Base-by-base conservation (phyloP, 208 protist species). In the Trypanosoma theileri region DNA sequence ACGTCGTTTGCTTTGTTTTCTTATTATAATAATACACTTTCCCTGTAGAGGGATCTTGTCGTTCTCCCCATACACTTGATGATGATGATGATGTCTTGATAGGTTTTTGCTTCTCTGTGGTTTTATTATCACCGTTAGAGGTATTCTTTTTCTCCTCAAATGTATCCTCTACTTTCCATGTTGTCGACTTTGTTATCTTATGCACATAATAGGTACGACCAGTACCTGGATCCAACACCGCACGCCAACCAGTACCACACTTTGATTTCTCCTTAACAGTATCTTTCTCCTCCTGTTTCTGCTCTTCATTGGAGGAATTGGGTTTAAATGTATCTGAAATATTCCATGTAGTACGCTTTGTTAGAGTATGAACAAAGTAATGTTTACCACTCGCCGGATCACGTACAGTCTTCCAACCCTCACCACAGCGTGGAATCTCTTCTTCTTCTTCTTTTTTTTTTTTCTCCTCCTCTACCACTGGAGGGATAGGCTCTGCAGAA, bases 1-100 rank as follows among this genome's bases (percentile, higher is more conserved):
- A 84, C 57, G 69, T 64, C 48, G 79, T 84, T 62, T 77, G 44
- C 67, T 80, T 80, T 45, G 69, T 77, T 10, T 65, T 53, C 24
- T 79, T 73, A 52, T 84, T 80, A 48, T 73, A 68, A 69, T 80
- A 84, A 63, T 79, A 84, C 19, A 65, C 40, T 44, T 77, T 72
- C 9, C 71, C 67, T 8, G 61, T 69, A 24, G 24, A 13, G n/a
- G 66, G 62, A 55, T 79, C 73, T 16, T 63, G 53, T 1, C 73
- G 46, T 44, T 82, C 75, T 52, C 82, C 77, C 79, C 79, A 77
- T 54, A 62, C 67, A 35, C 28, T 35, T 6, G 56, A 55, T 44
- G 28, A 61, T n/a, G 21, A 8, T 6, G 56, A 55, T 44, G 28
- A 61, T n/a, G 21, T 63, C 19, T 54, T 73, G 12, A 45, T 26